These are phyloP conservation scores for Xerophyta viscosa DNA, from an alignment of 106 monocot species.

Conservation along the genomic window DNA sequence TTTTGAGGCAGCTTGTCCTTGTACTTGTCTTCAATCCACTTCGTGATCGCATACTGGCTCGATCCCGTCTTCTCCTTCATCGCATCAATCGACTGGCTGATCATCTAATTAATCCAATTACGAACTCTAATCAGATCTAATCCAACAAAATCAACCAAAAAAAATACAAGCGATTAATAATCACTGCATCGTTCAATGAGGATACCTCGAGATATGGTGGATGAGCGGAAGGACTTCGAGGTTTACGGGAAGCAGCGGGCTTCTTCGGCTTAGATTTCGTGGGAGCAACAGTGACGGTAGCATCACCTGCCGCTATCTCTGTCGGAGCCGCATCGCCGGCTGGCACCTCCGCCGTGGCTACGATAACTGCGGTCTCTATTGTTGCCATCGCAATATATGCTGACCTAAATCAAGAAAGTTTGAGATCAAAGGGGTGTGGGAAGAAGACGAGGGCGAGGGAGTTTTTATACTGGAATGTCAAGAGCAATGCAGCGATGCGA, in stretches of 20 bases:
- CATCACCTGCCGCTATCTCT: conserved; percentile 1
- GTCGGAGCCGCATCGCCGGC: conserved; percentile 2
- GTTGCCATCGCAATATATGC: too few species aligned
- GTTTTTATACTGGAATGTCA: conserved; percentile 21
- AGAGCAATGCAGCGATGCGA: neutral
- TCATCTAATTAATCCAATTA: conserved; percentile 36
- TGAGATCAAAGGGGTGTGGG: neutral
- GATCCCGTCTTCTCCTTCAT: too few species aligned
- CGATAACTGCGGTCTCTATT: too few species aligned
- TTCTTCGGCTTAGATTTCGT: conserved; percentile 34
- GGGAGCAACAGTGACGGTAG: neutral
- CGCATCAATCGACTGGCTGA: conserved; percentile 46
- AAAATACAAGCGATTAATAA: neutral
- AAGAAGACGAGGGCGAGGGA: neutral
- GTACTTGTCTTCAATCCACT: too few species aligned
- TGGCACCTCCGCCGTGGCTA: conserved; percentile 18
- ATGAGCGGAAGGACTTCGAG: conserved; percentile 26
- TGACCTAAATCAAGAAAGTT: too few species aligned
- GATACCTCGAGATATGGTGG: conserved; percentile 77
- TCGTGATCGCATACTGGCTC: too few species aligned
- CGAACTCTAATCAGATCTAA: neutral
- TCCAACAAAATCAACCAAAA: too few species aligned
- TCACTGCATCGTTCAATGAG: too few species aligned
- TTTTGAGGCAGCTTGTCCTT: conserved; percentile 47
- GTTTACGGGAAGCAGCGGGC: conserved; percentile 24